These are phyloP conservation scores for Luzula sylvatica DNA, from an alignment of 176 grass and related monocot species.

Conservation along the genomic window DNA sequence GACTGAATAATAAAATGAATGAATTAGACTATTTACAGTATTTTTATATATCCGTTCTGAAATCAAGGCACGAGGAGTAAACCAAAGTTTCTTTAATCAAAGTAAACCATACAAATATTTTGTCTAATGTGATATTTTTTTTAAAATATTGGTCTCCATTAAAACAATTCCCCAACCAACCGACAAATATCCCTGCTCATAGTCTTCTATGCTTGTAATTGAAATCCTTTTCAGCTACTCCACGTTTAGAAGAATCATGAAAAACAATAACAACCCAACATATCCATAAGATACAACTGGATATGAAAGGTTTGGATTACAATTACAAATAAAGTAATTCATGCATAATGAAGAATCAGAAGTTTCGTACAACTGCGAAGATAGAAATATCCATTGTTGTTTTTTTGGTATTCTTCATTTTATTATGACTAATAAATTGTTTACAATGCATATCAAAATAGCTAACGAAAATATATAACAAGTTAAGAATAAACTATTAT, in stretches of 20 bases:
- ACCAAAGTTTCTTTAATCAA: too few relatives aligned
- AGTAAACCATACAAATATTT: not conserved
- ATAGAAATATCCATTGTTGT: too few relatives aligned
- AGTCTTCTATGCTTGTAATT: conserved; percentile 1
- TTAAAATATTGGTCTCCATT: not conserved
- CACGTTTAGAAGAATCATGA: not conserved
- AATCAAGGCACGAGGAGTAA: conserved; percentile 6
- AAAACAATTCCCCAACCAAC: conserved; percentile 8
- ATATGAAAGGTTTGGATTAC: too few relatives aligned
- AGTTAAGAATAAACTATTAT: too few relatives aligned
- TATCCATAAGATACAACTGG: conserved; percentile 9
- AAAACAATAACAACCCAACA: not conserved
- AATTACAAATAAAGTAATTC: too few relatives aligned
- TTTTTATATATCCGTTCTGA: conserved; percentile 3
- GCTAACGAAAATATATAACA: too few relatives aligned
- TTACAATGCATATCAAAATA: too few relatives aligned
- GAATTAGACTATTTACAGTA: not conserved
- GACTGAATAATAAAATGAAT: too few relatives aligned
- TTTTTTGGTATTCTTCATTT: too few relatives aligned
- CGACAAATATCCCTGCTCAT: conserved; percentile 17
- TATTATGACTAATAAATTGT: too few relatives aligned
- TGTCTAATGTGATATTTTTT: conserved; percentile 6
- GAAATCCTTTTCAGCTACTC: not conserved
- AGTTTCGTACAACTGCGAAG: too few relatives aligned
- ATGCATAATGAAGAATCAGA: too few relatives aligned